Evolutionary conservation across 2,329 filamentous ascomycete species (phyloP), one percentile per base, ranked within the genome.

Genomic region (Parastagonospora avenae): DNA sequence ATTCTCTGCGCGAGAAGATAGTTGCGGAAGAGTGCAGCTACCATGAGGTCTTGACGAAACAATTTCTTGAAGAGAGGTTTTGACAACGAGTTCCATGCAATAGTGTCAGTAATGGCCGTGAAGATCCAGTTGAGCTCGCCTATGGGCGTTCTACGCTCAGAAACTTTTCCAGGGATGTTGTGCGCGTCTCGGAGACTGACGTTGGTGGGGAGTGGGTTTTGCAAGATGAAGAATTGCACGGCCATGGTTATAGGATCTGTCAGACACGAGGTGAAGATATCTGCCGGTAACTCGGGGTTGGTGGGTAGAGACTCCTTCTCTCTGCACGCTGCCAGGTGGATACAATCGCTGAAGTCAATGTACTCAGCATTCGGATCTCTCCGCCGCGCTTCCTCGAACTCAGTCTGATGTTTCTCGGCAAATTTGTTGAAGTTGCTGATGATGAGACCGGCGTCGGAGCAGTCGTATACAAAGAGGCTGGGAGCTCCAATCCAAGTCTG

Each of bases 91-190:
- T 96, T 97, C 94, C 94, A 99, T 0, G 94, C 94, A 65, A 99
- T 99, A 1, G 93, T 97, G 71, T 99, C 94, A 0, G 94, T 99
- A 59, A 99, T 97, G 47, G 94, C 94, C 0, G 94, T 99, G 70
- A 99, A 97, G 31, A 99, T 99, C 94, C 94, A 99, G 68, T 99
- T 99, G 11, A 99, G 80, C 76, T 99, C 94, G 55, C 94, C 94
- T 30, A 99, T 82, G 8, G 94, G 94, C 42, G 94, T 97, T 67
- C 94, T 84, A 53, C 94, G 85, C 75, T 99, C 94, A 68, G 96
- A 93, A 36, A 97, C 83, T 55, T 92, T 87, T 30, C 94, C 94
- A 2, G 93, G 92, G 14, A 99, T 88, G 66, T 91, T 90, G 73
- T 91, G 89, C 36, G 93, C 92, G 62, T 93, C 85, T 54, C 94